These are phyloP conservation scores for Rhynchosporium graminicola DNA, from an alignment of 2,329 filamentous ascomycete genomes.

Conservation along the genomic window DNA sequence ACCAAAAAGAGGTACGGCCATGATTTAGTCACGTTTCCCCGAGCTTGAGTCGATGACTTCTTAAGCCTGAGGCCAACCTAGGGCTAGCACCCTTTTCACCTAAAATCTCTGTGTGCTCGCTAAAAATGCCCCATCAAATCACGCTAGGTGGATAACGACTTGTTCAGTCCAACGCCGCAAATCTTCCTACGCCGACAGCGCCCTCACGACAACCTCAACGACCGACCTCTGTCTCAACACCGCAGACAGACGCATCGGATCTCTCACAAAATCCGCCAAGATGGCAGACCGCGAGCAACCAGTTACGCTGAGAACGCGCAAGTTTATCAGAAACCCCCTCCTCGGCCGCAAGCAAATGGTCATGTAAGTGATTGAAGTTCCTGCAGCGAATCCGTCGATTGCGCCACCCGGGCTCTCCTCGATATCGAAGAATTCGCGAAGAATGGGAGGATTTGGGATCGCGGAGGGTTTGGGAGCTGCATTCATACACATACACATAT, in stretches of 20 bases:
- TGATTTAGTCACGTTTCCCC: neutral
- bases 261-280: slow-evolving; percentile 54
- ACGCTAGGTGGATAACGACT: slow-evolving; percentile 31
- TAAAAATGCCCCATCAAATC: slow-evolving; percentile 24
- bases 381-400: slow-evolving; percentile 23
- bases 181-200: slow-evolving; percentile 33
- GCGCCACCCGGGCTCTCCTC: slow-evolving; percentile 16
- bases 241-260: slow-evolving; percentile 39
- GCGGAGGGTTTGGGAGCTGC: slow-evolving; percentile 15
- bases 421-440: slow-evolving; percentile 18
- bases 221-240: slow-evolving; percentile 38
- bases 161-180: slow-evolving; percentile 22
- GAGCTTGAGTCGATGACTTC: too few relatives aligned
- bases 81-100: slow-evolving; percentile 24
- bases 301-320: slow-evolving; percentile 94
- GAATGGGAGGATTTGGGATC: slow-evolving; percentile 17
- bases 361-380: slow-evolving; percentile 72
- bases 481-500: slow-evolving; percentile 11
- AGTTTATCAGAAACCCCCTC: slow-evolving; percentile 99
- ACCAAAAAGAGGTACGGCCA: neutral
- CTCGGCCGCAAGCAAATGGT: slow-evolving; percentile 99
- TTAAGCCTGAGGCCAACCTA: slow-evolving; percentile 25
- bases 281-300: slow-evolving; percentile 84
- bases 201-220: slow-evolving; percentile 36
- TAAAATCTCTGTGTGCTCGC: slow-evolving; percentile 25